Conservation (phyloP, 768 basidiomycete species). For the Trametes cubensis region DNA sequence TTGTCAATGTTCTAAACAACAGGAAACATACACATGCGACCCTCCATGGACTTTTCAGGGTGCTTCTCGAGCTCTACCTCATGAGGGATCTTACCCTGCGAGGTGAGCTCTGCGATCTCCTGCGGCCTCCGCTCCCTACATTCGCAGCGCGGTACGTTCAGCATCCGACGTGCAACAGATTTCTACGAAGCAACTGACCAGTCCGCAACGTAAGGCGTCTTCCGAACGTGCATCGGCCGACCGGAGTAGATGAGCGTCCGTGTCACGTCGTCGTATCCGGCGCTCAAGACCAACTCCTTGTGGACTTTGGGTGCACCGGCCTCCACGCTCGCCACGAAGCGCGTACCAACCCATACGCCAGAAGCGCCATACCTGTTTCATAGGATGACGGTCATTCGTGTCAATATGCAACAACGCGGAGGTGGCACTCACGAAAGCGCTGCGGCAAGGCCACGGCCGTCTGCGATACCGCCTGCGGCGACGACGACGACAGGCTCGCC, state of each 20-base stretch:
- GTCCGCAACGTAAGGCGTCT: constrained; percentile 75
- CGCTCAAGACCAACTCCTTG: constrained; percentile 66
- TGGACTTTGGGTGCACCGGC: constrained; percentile 77
- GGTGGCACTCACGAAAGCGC: constrained; percentile 55
- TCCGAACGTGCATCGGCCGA: constrained; percentile 79
- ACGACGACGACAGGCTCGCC: constrained; percentile 77
- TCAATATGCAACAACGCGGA: neutral
- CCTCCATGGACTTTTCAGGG: constrained; percentile 66
- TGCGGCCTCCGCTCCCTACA: constrained; percentile 62
- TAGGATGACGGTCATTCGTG: neutral
- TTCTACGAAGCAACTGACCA: constrained; percentile 50
- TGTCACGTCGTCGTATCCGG: constrained; percentile 74
- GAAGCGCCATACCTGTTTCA: constrained; percentile 70
- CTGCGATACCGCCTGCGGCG: constrained; percentile 83
- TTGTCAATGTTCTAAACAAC: neutral
- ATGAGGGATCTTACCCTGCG: constrained; percentile 73
- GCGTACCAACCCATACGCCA: constrained; percentile 88
- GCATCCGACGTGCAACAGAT: neutral
- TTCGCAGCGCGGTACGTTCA: neutral
- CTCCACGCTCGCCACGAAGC: constrained; percentile 82
- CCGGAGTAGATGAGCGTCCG: constrained; percentile 78
- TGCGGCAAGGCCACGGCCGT: constrained; percentile 80
- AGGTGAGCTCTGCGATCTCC: constrained; percentile 61
- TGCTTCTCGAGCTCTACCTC: constrained; percentile 69
- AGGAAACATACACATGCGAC: constrained; percentile 55